Percentiles rank a stretch among this genome's conserved stretches.
Evolutionary conservation across 805 yeast genomes (phyloP).

Genomic region (Metschnikowia cubensis): DNA sequence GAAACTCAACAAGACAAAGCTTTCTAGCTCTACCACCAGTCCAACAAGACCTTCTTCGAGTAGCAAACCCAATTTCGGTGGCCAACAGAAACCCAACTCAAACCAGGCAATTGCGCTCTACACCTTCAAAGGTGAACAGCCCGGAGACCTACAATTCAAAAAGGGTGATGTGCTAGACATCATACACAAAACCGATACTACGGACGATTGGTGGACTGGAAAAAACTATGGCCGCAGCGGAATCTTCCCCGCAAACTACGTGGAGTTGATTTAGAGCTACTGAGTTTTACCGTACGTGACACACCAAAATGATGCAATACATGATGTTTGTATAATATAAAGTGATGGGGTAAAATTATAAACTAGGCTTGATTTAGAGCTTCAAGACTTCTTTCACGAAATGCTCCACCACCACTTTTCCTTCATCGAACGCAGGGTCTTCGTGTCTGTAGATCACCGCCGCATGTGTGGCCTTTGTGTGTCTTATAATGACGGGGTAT

Average conservation of each 20-base stretch:
- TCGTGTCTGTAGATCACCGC: constrained; percentile 70
- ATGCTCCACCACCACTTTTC: constrained; percentile 62
- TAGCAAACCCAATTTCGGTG: constrained; percentile 40
- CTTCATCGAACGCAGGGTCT: constrained; percentile 56
- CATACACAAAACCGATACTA: constrained; percentile 77
- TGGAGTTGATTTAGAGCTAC: constrained; percentile 55
- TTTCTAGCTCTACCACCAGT: constrained; percentile 25
- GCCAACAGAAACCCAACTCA: constrained; percentile 35
- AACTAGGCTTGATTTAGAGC: not conserved
- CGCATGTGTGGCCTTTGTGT: constrained; percentile 70
- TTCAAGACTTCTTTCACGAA: constrained; percentile 44
- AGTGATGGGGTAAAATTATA: not conserved
- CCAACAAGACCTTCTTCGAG: constrained; percentile 35
- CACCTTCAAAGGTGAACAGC: constrained; percentile 85
- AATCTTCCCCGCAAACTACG: constrained; percentile 96
- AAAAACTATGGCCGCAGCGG: constrained; percentile 79
- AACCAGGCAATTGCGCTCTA: constrained; percentile 88
- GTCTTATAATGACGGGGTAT: constrained; percentile 39
- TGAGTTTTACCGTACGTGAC: not conserved
- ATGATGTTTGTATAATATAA: not conserved
- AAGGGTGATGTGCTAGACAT: constrained; percentile 93
- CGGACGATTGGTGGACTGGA: constrained; percentile 99
- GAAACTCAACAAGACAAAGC: constrained; percentile 32
- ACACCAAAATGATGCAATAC: not conserved
- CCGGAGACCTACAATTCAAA: constrained; percentile 88